Percentiles rank a stretch among this genome's conserved stretches.
These are phyloP conservation scores for Fraxinus floribunda DNA, from an alignment of 305 asterid species.

Conservation along the genomic window DNA sequence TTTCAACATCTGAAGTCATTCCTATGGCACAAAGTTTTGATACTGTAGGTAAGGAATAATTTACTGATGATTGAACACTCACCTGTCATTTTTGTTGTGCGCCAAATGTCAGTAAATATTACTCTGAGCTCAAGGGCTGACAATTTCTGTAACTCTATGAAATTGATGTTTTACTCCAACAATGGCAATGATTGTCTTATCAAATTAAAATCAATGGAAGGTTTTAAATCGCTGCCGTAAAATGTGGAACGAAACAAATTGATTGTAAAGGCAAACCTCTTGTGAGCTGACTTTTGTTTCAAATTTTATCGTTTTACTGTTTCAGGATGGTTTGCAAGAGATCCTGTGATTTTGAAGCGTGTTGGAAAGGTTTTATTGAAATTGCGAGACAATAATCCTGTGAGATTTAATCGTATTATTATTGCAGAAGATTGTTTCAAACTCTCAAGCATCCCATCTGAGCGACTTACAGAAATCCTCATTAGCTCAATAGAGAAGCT, in stretches of 20 bases:
- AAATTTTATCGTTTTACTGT: neutral
- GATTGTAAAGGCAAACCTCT: neutral
- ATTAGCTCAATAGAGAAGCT: slow-evolving; percentile 43
- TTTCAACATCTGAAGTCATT: slow-evolving; percentile 61
- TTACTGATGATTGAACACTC: neutral
- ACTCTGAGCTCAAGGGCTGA: neutral
- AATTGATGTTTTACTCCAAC: neutral
- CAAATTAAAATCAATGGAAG: neutral
- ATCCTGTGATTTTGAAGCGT: slow-evolving; percentile 57
- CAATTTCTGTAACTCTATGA: neutral
- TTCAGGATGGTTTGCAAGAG: slow-evolving; percentile 90
- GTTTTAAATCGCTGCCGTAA: neutral
- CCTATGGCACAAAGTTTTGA: slow-evolving; percentile 97
- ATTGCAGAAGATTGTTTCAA: slow-evolving; percentile 86
- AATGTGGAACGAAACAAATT: neutral
- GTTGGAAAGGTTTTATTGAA: slow-evolving; percentile 64
- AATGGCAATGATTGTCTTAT: neutral
- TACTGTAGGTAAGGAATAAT: slow-evolving; percentile 63
- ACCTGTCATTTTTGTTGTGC: neutral
- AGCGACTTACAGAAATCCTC: slow-evolving; percentile 37
- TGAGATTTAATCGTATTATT: slow-evolving; percentile 37
- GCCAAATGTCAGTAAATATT: neutral
- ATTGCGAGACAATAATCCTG: slow-evolving; percentile 28
- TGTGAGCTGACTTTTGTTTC: neutral
- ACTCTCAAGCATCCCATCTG: slow-evolving; percentile 46